These are phyloP conservation scores for Cytospora paraplurivora DNA, from an alignment of 2,329 filamentous ascomycete genomes.

Conservation along the genomic window DNA sequence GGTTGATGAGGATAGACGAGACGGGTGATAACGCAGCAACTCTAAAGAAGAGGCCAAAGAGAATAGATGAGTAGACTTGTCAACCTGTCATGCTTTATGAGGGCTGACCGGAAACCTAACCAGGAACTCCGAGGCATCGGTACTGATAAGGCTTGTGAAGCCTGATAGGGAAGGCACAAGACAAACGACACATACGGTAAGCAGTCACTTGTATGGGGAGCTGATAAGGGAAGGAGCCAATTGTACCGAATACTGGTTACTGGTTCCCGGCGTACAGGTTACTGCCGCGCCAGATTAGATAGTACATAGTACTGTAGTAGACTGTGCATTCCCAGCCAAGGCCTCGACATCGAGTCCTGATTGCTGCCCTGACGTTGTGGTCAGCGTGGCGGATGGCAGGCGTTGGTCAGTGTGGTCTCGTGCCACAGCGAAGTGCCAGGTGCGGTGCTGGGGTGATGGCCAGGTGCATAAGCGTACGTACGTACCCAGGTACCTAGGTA, in stretches of 20 bases:
- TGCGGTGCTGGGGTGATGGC: too few species aligned
- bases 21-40: background rate
- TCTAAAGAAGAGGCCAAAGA: background rate
- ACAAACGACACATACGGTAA: constrained; percentile 2
- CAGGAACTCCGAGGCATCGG: background rate
- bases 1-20: too few species aligned
- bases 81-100: background rate
- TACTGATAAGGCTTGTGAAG: constrained; percentile 13
- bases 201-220: constrained; percentile 2
- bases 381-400: too few species aligned
- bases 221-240: constrained; percentile 25
- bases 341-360: background rate
- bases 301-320: background rate
- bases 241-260: background rate
- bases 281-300: background rate
- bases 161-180: constrained; percentile 19
- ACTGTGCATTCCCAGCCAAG: constrained; percentile 17
- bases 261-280: too few species aligned
- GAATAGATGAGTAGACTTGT: background rate
- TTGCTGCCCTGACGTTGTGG: too few species aligned
- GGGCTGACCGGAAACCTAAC: constrained; percentile 1
- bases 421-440: background rate
- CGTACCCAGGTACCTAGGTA: background rate
- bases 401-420: too few species aligned
- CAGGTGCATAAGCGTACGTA: background rate